Percentiles rank a stretch among this genome's conserved stretches.
Conservation (phyloP, 2,329 filamentous ascomycete species). For the Aspergillus novoparasiticus region DNA sequence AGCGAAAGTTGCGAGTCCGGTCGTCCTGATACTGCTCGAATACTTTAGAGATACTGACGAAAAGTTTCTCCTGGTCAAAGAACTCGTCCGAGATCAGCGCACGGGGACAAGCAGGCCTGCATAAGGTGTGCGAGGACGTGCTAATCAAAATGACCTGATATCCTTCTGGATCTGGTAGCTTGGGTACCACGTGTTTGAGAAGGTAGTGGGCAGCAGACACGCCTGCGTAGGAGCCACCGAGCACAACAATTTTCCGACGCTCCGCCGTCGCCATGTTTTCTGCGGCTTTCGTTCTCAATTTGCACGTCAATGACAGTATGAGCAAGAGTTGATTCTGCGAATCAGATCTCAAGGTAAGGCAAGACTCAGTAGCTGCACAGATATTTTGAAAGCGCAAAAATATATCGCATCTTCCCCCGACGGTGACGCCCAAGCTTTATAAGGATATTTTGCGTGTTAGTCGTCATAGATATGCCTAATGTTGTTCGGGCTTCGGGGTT, state of each 20-base stretch:
- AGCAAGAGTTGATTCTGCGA: neutral
- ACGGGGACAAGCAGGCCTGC: slow-evolving; percentile 49
- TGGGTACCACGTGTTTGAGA: slow-evolving; percentile 54
- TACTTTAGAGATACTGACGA: slow-evolving; percentile 39
- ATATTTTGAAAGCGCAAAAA: too few species aligned
- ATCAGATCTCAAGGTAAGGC: neutral
- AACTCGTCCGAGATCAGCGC: slow-evolving; percentile 51
- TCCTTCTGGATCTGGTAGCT: slow-evolving; percentile 34
- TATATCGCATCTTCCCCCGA: neutral
- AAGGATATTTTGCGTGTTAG: neutral
- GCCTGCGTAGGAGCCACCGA: slow-evolving; percentile 58
- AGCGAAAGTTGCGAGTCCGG: slow-evolving; percentile 38
- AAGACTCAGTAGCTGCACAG: neutral
- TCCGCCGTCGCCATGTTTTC: neutral
- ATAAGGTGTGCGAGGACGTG: slow-evolving; percentile 45
- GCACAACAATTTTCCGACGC: slow-evolving; percentile 49
- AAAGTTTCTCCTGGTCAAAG: slow-evolving; percentile 50
- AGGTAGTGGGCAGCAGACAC: slow-evolving; percentile 57
- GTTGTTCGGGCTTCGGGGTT: neutral
- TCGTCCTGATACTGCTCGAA: slow-evolving; percentile 51
- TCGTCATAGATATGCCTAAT: neutral
- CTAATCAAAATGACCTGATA: slow-evolving; percentile 51
- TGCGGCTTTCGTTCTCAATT: neutral
- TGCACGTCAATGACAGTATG: neutral
- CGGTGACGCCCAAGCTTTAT: neutral